Evolutionary conservation across 495 filamentous ascomycete genomes (phyloP).

Genomic region (Penicillium chermesinum): DNA sequence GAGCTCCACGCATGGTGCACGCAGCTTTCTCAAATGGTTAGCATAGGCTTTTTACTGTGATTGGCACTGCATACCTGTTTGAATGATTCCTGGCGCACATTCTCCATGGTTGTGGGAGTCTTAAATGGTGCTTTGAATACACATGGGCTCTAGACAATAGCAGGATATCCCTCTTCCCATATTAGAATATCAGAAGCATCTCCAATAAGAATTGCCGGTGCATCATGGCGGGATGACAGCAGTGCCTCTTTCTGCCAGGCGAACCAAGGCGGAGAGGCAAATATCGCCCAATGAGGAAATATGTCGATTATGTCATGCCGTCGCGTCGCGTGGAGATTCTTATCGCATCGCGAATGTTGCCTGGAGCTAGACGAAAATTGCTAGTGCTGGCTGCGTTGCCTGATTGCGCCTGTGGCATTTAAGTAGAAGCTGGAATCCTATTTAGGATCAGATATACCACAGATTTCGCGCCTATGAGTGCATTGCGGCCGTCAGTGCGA

Average conservation of each 20-base stretch:
- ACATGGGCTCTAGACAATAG: background rate
- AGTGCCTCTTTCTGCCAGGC: slow-evolving; percentile 5
- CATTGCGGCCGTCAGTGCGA: background rate
- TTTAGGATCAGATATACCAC: background rate
- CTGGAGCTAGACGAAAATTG: slow-evolving; percentile 1
- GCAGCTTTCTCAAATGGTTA: slow-evolving; percentile 49
- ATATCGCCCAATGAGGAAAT: background rate
- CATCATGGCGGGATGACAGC: background rate
- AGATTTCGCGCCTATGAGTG: background rate
- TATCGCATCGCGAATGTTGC: slow-evolving; percentile 4
- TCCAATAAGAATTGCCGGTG: background rate
- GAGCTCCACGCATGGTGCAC: slow-evolving; percentile 70
- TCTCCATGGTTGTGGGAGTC: slow-evolving; percentile 25
- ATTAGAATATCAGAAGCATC: too few species aligned
- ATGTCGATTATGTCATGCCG: slow-evolving; percentile 28
- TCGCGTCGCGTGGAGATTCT: slow-evolving; percentile 35
- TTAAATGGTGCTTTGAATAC: background rate
- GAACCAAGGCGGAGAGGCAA: background rate
- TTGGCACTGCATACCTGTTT: slow-evolving; percentile 25
- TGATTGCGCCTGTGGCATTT: background rate
- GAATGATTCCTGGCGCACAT: slow-evolving; percentile 37
- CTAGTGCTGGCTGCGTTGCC: slow-evolving; percentile 7
- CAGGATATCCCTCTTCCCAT: too few species aligned
- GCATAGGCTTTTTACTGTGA: background rate
- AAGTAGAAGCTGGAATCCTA: background rate